Percentiles rank a stretch among this genome's conserved stretches.
These are phyloP conservation scores for Fusarium fracticaudum DNA, from an alignment of 2,329 filamentous ascomycete genomes.

Conservation along the genomic window DNA sequence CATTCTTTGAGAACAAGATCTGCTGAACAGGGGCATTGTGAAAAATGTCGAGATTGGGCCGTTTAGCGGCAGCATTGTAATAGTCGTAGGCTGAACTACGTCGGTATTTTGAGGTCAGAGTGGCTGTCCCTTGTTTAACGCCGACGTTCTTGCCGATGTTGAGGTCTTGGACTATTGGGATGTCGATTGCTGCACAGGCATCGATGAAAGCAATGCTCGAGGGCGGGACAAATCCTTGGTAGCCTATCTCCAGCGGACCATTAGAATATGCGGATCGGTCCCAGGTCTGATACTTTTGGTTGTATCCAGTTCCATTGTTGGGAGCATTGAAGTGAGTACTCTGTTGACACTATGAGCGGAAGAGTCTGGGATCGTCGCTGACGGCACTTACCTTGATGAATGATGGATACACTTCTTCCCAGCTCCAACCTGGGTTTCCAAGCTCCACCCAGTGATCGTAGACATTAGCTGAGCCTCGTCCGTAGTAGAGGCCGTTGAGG, in stretches of 20 bases:
- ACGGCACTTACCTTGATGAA: not conserved
- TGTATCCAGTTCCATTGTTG: not conserved
- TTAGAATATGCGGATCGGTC: not conserved
- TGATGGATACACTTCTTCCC: slow-evolving; percentile 1
- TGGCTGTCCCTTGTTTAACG: slow-evolving; percentile 4
- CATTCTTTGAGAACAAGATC: not conserved
- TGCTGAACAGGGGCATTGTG: slow-evolving; percentile 8
- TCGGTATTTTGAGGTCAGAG: not conserved
- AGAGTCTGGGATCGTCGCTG: accelerated
- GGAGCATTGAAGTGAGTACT: slow-evolving; percentile 13
- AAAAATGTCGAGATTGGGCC: not conserved
- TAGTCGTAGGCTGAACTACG: slow-evolving; percentile 12
- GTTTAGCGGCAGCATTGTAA: not conserved
- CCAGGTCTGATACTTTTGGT: slow-evolving; percentile 5
- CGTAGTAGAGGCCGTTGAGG: slow-evolving; percentile 18
- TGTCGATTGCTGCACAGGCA: not conserved
- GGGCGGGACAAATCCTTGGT: slow-evolving; percentile 13
- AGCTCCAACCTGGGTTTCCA: slow-evolving; percentile 13
- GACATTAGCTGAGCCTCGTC: slow-evolving; percentile 5
- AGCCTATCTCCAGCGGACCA: not conserved
- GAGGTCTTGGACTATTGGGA: not conserved
- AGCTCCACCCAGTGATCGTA: slow-evolving; percentile 12
- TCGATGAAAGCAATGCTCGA: slow-evolving; percentile 7
- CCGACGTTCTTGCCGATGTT: slow-evolving; percentile 5
- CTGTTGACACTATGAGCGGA: not conserved